Base-by-base conservation (phyloP, 139 green algal genomes). In the Chlamydomonas sphaeroides region DNA sequence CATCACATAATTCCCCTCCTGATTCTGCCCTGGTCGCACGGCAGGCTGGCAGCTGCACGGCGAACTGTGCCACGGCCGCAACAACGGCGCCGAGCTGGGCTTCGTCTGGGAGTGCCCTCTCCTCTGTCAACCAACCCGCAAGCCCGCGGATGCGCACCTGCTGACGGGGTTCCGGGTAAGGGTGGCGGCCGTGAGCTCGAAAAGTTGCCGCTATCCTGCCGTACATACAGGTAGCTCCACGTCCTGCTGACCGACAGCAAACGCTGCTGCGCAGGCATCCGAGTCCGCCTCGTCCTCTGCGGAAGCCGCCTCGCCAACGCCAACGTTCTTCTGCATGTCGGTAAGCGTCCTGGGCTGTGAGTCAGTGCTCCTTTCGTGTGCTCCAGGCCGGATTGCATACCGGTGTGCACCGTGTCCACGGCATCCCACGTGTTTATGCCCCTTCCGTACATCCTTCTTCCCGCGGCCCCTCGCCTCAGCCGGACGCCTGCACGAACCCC, bases 401-500 rank as follows among this genome's bases (percentile, higher is more conserved):
- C 10, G 10, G 14, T 51, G 10, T 8, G 14, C 8, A 14, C 10
- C 14, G 45, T 51, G 45, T 14, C 10, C 14, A 14, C 45, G 45
- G 8, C 45, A 51, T 8, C 45, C 45, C 14, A 61, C 51, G 20
- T 61, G 20, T 17, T 26, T 28, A 61, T 61, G 17, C 14, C 14
- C 15, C 51, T 61, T 25, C 18, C 51, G 17, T 61, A 6, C 51
- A 25, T 6, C 51, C 51, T 26, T 30, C 38, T 53, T n/a, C n/a
- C n/a, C n/a, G n/a, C n/a, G n/a, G n/a, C n/a, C n/a, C n/a, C n/a
- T n/a, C n/a, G n/a, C n/a, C n/a, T n/a, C n/a, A 80, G 72, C 92
- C 92, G 5, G 92, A 95, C 75, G 90, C 88, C 1, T 89, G 83
- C 78, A 93, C 87, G 23, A 94, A 94, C 87, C 88, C 88, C 28